Percentiles rank a stretch among this genome's conserved stretches.
These are phyloP conservation scores for Aspergillus ustus DNA, from an alignment of 2,329 filamentous ascomycete genomes.

Conservation along the genomic window DNA sequence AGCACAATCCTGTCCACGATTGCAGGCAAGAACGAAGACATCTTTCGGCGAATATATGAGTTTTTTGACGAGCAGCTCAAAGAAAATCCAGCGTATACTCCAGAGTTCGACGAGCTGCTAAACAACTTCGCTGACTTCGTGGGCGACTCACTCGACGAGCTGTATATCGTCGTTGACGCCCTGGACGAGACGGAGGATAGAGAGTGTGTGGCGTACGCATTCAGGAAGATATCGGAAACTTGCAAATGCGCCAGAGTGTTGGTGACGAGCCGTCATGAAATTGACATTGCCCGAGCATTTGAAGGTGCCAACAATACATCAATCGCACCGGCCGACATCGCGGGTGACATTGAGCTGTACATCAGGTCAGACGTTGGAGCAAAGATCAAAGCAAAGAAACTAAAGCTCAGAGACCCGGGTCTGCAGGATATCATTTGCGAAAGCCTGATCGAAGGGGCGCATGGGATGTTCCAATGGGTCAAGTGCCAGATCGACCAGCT, in stretches of 20 bases:
- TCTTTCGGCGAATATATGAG: neutral
- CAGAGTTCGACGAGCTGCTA: neutral
- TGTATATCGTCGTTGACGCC: neutral
- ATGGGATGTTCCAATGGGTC: constrained; percentile 13
- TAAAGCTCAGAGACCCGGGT: neutral
- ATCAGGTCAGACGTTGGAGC: neutral
- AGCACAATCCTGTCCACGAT: neutral
- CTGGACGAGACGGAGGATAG: neutral
- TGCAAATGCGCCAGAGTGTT: neutral
- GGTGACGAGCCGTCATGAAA: neutral
- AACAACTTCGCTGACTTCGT: neutral
- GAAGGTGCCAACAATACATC: neutral
- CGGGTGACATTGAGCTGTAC: neutral
- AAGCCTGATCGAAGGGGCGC: neutral
- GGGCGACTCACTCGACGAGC: neutral
- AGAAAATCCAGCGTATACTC: neutral
- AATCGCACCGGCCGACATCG: neutral
- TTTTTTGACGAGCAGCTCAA: neutral
- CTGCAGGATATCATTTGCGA: neutral
- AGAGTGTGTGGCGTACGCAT: neutral
- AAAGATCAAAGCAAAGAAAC: neutral
- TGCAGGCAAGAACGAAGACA: neutral
- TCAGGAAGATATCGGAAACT: neutral
- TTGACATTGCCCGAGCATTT: neutral
- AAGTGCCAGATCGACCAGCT: constrained; percentile 9